Conservation (phyloP, 345 rosid genomes). For the Eutrema heterophyllum region DNA sequence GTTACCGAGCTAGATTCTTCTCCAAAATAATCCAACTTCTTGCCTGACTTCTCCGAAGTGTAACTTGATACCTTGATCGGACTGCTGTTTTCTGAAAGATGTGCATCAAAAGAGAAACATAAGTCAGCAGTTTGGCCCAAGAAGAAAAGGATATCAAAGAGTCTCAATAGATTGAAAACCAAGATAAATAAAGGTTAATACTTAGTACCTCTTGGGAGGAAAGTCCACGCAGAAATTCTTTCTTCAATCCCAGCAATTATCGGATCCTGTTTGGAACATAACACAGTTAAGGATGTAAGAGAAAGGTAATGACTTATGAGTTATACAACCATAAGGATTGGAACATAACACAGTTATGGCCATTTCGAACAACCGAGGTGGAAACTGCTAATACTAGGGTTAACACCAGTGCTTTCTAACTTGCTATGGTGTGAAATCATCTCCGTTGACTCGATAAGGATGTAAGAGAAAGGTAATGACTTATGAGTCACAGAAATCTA, state of each 20-base stretch:
- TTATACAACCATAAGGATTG: not conserved
- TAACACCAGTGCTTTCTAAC: not conserved
- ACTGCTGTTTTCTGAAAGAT: constrained; percentile 50
- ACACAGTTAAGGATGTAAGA: no score
- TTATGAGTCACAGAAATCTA: not conserved
- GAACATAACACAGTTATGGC: not conserved
- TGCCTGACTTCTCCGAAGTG: constrained; percentile 41
- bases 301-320: no score
- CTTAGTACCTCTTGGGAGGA: constrained; percentile 69
- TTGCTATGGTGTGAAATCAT: not conserved
- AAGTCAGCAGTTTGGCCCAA: not conserved
- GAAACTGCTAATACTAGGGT: not conserved
- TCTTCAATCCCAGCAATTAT: constrained; percentile 62
- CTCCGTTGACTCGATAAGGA: not conserved
- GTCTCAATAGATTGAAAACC: not conserved
- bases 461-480: not conserved
- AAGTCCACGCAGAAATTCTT: constrained; percentile 81
- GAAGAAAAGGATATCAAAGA: not conserved
- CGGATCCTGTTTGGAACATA: constrained; percentile 41
- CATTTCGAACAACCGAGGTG: not conserved
- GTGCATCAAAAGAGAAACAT: not conserved
- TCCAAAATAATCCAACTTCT: constrained; percentile 48
- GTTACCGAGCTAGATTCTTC: constrained; percentile 32
- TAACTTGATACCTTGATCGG: constrained; percentile 47
- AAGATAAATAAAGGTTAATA: not conserved